phyloP scores from a whole-genome alignment of 345 rosid genomes.

The Eutrema japonicum region DNA sequence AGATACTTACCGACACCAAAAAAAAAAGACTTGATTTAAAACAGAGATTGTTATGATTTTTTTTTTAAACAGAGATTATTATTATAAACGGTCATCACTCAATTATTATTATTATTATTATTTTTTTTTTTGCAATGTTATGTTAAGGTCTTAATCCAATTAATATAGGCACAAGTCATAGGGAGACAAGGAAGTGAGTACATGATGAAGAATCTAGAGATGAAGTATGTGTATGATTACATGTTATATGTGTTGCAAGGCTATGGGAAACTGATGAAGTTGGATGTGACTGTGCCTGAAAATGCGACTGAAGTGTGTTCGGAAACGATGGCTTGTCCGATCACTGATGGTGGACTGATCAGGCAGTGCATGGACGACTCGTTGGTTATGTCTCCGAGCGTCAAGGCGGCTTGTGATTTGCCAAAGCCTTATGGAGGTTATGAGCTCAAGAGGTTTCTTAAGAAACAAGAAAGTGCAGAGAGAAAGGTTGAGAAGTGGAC shows the following conservation, averaged over 20 bases:
- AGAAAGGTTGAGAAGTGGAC: constrained; percentile 47
- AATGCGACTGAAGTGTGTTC: constrained; percentile 49
- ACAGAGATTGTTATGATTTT: not conserved
- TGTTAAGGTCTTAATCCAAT: too few species aligned
- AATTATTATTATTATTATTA: too few species aligned
- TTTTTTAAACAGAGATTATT: too few species aligned
- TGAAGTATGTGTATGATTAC: constrained; percentile 62
- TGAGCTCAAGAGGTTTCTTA: constrained; percentile 36
- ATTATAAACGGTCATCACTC: not conserved
- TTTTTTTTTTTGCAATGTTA: not conserved
- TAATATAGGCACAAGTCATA: constrained; percentile 49
- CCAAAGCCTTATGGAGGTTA: constrained; percentile 46
- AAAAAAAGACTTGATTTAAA: not conserved
- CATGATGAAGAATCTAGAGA: constrained; percentile 48
- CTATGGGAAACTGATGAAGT: constrained; percentile 57
- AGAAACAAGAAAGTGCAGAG: constrained; percentile 38
- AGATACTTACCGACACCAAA: too few species aligned
- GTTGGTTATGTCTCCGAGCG: constrained; percentile 52
- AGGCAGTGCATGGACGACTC: constrained; percentile 58
- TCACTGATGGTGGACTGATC: constrained; percentile 41
- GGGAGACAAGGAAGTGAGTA: constrained; percentile 58
- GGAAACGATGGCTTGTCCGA: constrained; percentile 51
- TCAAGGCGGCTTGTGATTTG: constrained; percentile 51
- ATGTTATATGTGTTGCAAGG: constrained; percentile 57
- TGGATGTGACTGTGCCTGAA: constrained; percentile 50